Evolutionary conservation across 257 asterid species (phyloP).

Genomic region (Catharanthus roseus): DNA sequence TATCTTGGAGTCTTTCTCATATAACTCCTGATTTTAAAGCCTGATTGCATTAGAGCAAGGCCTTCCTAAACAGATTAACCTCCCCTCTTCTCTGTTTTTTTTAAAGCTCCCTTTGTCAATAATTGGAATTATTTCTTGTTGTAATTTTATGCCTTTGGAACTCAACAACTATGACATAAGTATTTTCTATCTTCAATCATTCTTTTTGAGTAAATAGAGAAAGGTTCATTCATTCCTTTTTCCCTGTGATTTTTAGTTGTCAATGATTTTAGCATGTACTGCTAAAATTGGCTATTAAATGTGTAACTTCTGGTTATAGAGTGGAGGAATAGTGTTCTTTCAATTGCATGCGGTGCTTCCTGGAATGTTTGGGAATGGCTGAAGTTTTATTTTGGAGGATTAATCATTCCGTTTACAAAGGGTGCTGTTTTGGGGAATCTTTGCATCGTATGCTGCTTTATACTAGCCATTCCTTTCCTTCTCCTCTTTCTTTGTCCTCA

Average conservation of each 20-base stretch:
- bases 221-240: neutral
- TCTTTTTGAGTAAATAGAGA: neutral
- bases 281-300: neutral
- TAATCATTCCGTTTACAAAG: neutral
- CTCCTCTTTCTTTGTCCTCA: neutral
- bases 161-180: neutral
- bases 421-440: slow-evolving; percentile 2
- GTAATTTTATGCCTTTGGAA: too few relatives aligned
- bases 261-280: neutral
- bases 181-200: neutral
- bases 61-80: too few relatives aligned
- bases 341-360: neutral
- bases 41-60: too few relatives aligned
- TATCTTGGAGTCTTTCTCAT: too few relatives aligned
- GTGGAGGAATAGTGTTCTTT: neutral
- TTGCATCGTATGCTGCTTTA: slow-evolving; percentile 6
- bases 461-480: neutral
- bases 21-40: too few relatives aligned
- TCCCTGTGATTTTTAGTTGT: neutral
- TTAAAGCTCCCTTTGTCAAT: too few relatives aligned
- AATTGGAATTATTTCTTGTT: too few relatives aligned
- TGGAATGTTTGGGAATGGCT: neutral
- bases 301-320: neutral
- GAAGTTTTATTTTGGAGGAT: neutral
- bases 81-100: too few relatives aligned